Percentiles rank a stretch among this genome's conserved stretches.
Conservation (phyloP, 805 yeast genomes). For the Ogataea thermomethanolica region DNA sequence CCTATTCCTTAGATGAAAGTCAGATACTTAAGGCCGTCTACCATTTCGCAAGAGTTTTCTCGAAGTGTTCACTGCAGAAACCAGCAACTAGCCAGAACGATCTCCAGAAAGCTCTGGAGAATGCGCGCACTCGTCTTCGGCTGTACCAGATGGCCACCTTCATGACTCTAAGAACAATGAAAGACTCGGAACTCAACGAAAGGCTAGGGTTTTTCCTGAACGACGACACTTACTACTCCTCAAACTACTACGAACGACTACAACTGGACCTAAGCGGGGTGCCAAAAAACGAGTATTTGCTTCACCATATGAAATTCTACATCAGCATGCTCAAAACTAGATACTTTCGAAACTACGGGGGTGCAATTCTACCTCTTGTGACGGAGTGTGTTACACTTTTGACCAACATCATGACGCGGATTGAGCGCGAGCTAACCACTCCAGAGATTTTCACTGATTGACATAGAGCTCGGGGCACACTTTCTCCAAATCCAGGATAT, state of each 20-base stretch:
- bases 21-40: conserved; percentile 8
- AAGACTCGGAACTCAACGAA: conserved; percentile 4
- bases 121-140: conserved; percentile 15
- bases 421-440: conserved; percentile 18
- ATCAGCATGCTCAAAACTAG: conserved; percentile 12
- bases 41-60: conserved; percentile 11
- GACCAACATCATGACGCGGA: conserved; percentile 14
- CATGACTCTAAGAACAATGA: conserved; percentile 10
- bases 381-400: conserved; percentile 22
- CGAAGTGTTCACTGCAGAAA: conserved; percentile 3
- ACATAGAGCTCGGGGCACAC: conserved; percentile 47
- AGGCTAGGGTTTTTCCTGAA: neutral
- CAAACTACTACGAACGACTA: conserved; percentile 7
- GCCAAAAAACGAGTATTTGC: conserved; percentile 12
- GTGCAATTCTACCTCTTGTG: conserved; percentile 19
- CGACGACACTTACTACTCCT: conserved; percentile 1
- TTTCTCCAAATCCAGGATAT: conserved; percentile 52
- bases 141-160: conserved; percentile 21
- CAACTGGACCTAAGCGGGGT: conserved; percentile 7
- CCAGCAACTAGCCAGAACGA: conserved; percentile 1
- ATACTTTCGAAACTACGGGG: conserved; percentile 18
- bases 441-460: conserved; percentile 15
- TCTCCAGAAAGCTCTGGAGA: conserved; percentile 4
- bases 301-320: conserved; percentile 8
- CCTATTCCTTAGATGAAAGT: conserved; percentile 3